Percentiles rank a stretch among this genome's conserved stretches.
These are phyloP conservation scores for Funneliformis mosseae DNA, from an alignment of 192 early-diverging fungal genomes.

Conservation along the genomic window DNA sequence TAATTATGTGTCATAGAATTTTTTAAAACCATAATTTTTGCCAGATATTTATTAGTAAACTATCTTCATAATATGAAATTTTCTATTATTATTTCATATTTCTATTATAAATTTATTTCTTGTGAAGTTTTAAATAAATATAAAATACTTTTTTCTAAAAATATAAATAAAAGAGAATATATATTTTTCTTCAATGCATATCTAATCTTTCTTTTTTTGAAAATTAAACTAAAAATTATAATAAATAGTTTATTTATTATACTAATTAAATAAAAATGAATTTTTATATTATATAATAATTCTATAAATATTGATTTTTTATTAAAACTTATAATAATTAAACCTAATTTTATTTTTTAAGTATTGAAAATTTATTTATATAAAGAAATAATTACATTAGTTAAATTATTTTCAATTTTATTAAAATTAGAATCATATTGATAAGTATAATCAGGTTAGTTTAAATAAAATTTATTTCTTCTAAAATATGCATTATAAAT, in stretches of 20 bases:
- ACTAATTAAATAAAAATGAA: background rate
- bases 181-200: background rate
- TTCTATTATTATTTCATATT: too few relatives aligned
- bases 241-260: background rate
- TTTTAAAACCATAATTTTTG: too few relatives aligned
- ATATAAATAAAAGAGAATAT: too few relatives aligned
- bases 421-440: background rate
- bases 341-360: background rate
- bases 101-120: too few relatives aligned
- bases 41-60: too few relatives aligned
- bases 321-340: background rate
- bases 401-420: background rate
- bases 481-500: background rate
- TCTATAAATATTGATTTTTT: background rate
- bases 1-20: too few relatives aligned
- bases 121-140: too few relatives aligned
- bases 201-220: background rate
- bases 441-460: background rate
- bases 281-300: background rate
- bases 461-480: background rate
- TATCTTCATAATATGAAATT: too few relatives aligned
- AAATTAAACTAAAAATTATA: background rate
- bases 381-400: background rate
- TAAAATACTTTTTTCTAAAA: too few relatives aligned
- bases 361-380: constrained; percentile 1